These are phyloP conservation scores for Tolypocladium sp. DNA, from an alignment of 2,329 filamentous ascomycete genomes.

Conservation along the genomic window DNA sequence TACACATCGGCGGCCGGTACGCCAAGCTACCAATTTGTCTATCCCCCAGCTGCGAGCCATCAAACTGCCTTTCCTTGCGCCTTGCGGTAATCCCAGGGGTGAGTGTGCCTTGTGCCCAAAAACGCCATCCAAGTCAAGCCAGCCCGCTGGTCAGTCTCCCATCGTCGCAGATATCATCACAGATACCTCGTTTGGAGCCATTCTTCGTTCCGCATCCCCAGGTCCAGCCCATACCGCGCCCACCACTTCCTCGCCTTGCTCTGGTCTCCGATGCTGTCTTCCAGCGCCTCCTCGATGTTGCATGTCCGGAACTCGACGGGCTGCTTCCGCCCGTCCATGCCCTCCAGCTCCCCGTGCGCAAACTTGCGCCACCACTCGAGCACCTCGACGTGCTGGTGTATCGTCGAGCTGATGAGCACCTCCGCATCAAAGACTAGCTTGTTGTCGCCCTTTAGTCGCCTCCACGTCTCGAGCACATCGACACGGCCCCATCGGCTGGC, in stretches of 20 bases:
- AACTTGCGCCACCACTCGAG: slow-evolving; percentile 88
- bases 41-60: neutral
- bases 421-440: slow-evolving; percentile 70
- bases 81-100: neutral
- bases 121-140: neutral
- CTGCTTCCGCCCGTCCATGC: slow-evolving; percentile 47
- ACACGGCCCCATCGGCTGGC: slow-evolving; percentile 81
- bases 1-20: neutral
- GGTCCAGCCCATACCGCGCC: slow-evolving; percentile 72
- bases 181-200: slow-evolving; percentile 80
- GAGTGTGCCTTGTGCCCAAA: neutral
- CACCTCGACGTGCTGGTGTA: slow-evolving; percentile 74
- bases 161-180: slow-evolving; percentile 41
- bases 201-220: slow-evolving; percentile 74
- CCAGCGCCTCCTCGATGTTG: slow-evolving; percentile 88
- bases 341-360: slow-evolving; percentile 43
- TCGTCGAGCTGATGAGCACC: slow-evolving; percentile 77
- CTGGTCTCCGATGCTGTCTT: slow-evolving; percentile 69
- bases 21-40: neutral
- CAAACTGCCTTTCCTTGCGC: neutral
- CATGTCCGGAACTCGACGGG: slow-evolving; percentile 89
- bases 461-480: slow-evolving; percentile 75
- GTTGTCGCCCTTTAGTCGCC: slow-evolving; percentile 54
- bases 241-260: slow-evolving; percentile 76
- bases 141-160: neutral